phyloP scores from a whole-genome alignment of 306 rosid genomes.

The Pyrus betulifolia region DNA sequence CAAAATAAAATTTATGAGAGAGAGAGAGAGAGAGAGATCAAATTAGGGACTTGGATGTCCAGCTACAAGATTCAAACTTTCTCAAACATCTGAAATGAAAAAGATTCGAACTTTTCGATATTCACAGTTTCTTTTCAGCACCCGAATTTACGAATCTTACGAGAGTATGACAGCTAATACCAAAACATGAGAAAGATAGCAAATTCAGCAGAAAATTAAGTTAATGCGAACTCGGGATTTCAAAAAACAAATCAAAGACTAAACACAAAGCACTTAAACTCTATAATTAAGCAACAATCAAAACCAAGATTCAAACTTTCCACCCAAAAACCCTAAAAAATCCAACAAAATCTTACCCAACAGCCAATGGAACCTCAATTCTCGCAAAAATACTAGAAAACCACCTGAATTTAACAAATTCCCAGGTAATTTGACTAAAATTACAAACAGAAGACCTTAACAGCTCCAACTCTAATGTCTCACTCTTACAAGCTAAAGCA shows the following conservation, averaged over 20 bases:
- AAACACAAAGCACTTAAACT: not conserved
- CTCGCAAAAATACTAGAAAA: not conserved
- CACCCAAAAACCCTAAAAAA: conserved; percentile 7
- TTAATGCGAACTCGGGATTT: conserved; percentile 3
- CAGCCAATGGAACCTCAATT: conserved; percentile 8
- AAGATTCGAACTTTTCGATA: not conserved
- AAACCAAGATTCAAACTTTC: not conserved
- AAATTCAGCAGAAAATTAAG: not conserved
- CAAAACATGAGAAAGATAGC: not conserved
- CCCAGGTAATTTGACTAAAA: not conserved
- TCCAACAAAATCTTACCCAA: conserved; percentile 3
- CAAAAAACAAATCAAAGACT: not conserved
- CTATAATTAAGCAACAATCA: not conserved
- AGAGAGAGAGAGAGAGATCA: not conserved
- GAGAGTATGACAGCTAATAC: not conserved
- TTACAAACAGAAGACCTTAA: not conserved
- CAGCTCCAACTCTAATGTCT: not conserved
- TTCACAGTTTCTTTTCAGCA: not conserved
- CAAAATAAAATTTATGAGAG: not conserved
- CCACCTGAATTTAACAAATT: conserved; percentile 5
- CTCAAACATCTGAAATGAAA: not conserved
- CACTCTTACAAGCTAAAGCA: conserved; percentile 13
- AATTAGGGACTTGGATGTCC: not conserved
- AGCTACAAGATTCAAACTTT: not conserved
- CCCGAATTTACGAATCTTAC: not conserved